A percentile compares a stretch with the other conserved stretches of the same genome.
Conservation (phyloP, 305 asterid species). For the Ajuga reptans region DNA sequence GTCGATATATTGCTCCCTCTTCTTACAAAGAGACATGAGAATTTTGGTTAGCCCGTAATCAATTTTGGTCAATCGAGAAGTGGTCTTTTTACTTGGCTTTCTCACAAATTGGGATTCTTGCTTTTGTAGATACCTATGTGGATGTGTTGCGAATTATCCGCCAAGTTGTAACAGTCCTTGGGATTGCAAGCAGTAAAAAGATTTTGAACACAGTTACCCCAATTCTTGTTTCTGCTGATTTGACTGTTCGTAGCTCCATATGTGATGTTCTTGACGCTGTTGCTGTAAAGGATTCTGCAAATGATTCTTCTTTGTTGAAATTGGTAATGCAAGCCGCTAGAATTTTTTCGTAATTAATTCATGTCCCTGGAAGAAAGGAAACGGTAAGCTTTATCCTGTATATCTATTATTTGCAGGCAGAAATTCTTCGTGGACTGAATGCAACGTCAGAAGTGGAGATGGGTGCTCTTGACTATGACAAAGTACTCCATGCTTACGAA, state of each 20-base stretch:
- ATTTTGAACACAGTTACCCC: slow-evolving; percentile 59
- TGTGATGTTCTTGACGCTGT: slow-evolving; percentile 78
- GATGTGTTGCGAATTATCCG: slow-evolving; percentile 52
- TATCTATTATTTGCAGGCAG: slow-evolving; percentile 50
- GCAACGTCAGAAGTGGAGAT: slow-evolving; percentile 61
- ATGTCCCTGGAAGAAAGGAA: neutral
- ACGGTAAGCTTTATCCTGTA: slow-evolving; percentile 10
- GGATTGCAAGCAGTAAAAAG: slow-evolving; percentile 44
- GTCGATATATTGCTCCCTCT: slow-evolving; percentile 72
- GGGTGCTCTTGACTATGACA: slow-evolving; percentile 77
- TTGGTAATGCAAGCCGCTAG: slow-evolving; percentile 43
- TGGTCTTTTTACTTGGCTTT: neutral
- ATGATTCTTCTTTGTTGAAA: slow-evolving; percentile 50
- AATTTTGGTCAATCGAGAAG: neutral
- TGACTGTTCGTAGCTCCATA: slow-evolving; percentile 50
- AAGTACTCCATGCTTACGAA: slow-evolving; percentile 62
- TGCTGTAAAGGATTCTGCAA: slow-evolving; percentile 55
- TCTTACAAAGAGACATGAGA: slow-evolving; percentile 50
- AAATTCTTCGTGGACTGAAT: slow-evolving; percentile 64
- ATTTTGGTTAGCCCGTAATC: slow-evolving; percentile 47
- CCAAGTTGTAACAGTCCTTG: slow-evolving; percentile 42
- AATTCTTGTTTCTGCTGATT: slow-evolving; percentile 57
- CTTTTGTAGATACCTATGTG: slow-evolving; percentile 50
- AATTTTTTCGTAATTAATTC: neutral
- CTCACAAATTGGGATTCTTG: slow-evolving; percentile 8